phyloP scores from a whole-genome alignment of 164 flowering plant species.

The Vitis amurensis region DNA sequence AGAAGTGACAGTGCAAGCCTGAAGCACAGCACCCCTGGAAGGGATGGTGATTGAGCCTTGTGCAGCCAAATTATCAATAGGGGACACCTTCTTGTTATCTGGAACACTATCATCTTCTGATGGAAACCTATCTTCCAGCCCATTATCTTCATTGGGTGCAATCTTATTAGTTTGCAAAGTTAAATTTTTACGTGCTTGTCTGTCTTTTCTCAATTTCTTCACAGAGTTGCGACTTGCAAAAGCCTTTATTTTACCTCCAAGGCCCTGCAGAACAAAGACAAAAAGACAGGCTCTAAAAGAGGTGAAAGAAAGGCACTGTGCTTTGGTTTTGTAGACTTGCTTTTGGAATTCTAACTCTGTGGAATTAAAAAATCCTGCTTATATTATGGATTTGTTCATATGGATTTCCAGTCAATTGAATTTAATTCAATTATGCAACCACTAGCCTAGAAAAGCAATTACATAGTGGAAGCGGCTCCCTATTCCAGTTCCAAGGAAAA shows the following conservation, averaged over 20 bases:
- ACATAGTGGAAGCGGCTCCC: too few species aligned
- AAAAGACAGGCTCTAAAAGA: background rate
- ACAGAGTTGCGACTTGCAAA: slow-evolving; percentile 42
- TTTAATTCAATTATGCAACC: too few species aligned
- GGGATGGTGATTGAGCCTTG: slow-evolving; percentile 20
- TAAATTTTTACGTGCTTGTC: slow-evolving; percentile 18
- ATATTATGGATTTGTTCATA: too few species aligned
- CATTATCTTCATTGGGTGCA: slow-evolving; percentile 17
- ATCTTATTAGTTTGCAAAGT: slow-evolving; percentile 12
- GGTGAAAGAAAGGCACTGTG: too few species aligned
- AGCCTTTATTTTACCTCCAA: slow-evolving; percentile 25
- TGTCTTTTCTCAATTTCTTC: slow-evolving; percentile 34
- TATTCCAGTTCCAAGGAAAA: too few species aligned
- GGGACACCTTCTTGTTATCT: slow-evolving; percentile 13
- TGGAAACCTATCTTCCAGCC: slow-evolving; percentile 11
- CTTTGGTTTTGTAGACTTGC: background rate
- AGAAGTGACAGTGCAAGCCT: slow-evolving; percentile 72
- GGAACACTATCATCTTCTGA: slow-evolving; percentile 16
- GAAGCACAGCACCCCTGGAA: slow-evolving; percentile 65
- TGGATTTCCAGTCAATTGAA: too few species aligned
- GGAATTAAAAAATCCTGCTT: background rate
- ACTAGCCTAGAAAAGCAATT: too few species aligned
- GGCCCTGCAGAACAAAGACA: slow-evolving; percentile 26
- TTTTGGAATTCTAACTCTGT: background rate
- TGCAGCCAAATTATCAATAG: slow-evolving; percentile 18